Evolutionary conservation across 257 asterid species (phyloP).

Genomic region (Solanum pimpinellifolium): DNA sequence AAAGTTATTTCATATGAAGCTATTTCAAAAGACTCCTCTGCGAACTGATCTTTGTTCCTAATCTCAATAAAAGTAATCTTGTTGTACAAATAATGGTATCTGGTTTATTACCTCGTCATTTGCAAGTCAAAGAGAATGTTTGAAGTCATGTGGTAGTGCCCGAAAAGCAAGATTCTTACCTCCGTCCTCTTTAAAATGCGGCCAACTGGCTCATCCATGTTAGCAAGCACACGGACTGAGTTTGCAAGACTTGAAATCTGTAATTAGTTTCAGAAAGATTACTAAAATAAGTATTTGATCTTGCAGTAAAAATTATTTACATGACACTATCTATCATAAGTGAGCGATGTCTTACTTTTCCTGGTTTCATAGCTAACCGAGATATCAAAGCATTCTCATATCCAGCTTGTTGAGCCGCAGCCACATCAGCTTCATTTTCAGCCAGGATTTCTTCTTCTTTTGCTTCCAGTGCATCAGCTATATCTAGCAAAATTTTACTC

Average conservation of each 20-base stretch:
- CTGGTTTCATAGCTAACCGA: conserved; percentile 49
- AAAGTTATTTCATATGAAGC: not conserved
- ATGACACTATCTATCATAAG: not conserved
- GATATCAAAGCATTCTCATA: conserved; percentile 63
- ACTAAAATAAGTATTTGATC: not conserved
- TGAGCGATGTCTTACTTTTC: conserved; percentile 33
- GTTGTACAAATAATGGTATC: not conserved
- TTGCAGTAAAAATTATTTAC: not conserved
- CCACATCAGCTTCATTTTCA: conserved; percentile 65
- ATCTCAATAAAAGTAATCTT: not conserved
- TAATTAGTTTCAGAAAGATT: not conserved
- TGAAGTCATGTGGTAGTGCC: not conserved
- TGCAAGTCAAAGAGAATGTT: not conserved
- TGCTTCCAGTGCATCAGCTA: conserved; percentile 60
- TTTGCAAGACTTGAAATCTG: conserved; percentile 56
- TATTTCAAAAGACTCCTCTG: not conserved
- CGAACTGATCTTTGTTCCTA: not conserved
- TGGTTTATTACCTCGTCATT: not conserved
- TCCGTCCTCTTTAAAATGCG: conserved; percentile 57
- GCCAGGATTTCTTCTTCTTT: conserved; percentile 26
- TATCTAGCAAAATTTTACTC: conserved; percentile 44
- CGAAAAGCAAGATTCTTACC: conserved; percentile 18
- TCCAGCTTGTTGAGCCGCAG: conserved; percentile 48
- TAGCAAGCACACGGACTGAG: conserved; percentile 54
- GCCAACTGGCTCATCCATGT: conserved; percentile 83